These are phyloP conservation scores for Paraphoma sp. DNA, from an alignment of 2,329 filamentous ascomycete species.

Conservation along the genomic window DNA sequence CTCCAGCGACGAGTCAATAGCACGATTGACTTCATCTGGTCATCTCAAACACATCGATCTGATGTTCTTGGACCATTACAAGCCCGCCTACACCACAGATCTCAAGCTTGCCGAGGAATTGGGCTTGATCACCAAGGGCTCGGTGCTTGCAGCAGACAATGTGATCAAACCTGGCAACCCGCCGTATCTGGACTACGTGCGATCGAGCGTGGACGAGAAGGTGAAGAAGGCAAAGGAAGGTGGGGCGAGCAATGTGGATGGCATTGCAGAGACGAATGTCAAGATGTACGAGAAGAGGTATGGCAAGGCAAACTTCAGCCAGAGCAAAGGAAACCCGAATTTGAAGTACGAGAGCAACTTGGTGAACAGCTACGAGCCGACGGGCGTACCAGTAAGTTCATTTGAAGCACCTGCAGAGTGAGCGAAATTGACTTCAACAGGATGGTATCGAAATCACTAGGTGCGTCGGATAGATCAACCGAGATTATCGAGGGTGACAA, in stretches of 20 bases:
- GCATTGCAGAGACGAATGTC: constrained; percentile 54
- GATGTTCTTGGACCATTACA: constrained; percentile 82
- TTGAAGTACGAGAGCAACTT: constrained; percentile 71
- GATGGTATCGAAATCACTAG: constrained; percentile 72
- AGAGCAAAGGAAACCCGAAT: constrained; percentile 65
- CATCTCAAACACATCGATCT: constrained; percentile 68
- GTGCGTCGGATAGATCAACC: constrained; percentile 50
- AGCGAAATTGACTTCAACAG: constrained; percentile 45
- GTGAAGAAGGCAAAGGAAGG: constrained; percentile 45
- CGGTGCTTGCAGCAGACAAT: constrained; percentile 72
- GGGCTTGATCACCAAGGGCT: constrained; percentile 67
- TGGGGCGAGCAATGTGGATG: constrained; percentile 44
- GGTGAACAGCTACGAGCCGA: constrained; percentile 71
- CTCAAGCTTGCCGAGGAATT: constrained; percentile 79
- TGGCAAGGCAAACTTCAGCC: constrained; percentile 53
- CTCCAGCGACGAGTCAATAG: constrained; percentile 69
- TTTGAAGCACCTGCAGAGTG: background rate
- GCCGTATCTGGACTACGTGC: constrained; percentile 73
- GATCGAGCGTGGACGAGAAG: constrained; percentile 70
- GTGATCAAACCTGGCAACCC: constrained; percentile 75
- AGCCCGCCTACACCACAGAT: constrained; percentile 76
- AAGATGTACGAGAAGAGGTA: constrained; percentile 58
- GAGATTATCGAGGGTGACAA: background rate
- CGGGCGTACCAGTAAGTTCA: constrained; percentile 66
- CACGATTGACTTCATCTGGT: constrained; percentile 63